Percentiles rank a stretch among this genome's conserved stretches.
phyloP scores from a whole-genome alignment of 2,329 filamentous ascomycete species.

The Chrysoporthe cubensis region DNA sequence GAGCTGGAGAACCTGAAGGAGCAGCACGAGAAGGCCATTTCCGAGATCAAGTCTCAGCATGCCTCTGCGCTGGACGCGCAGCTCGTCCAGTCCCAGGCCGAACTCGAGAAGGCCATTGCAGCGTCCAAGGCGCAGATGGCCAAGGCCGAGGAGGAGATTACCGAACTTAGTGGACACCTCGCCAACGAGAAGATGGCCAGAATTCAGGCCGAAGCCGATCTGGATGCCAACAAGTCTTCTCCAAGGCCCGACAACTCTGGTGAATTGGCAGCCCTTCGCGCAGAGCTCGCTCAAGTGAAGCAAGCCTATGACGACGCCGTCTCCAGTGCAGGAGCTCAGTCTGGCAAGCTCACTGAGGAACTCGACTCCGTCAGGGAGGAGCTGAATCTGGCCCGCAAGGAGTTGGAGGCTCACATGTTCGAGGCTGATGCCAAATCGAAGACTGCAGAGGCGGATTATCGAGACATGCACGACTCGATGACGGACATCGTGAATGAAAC shows the following conservation, averaged over 20 bases:
- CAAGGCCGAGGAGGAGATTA: slow-evolving; percentile 52
- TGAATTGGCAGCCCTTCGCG: slow-evolving; percentile 55
- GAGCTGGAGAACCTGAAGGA: slow-evolving; percentile 44
- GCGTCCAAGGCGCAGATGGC: slow-evolving; percentile 46
- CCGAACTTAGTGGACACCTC: slow-evolving; percentile 56
- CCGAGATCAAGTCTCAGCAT: slow-evolving; percentile 49
- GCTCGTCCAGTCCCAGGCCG: slow-evolving; percentile 42
- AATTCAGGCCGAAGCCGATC: slow-evolving; percentile 61
- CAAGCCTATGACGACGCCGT: slow-evolving; percentile 41
- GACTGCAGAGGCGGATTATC: slow-evolving; percentile 63
- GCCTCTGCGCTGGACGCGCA: slow-evolving; percentile 40
- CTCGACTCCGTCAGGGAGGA: slow-evolving; percentile 47
- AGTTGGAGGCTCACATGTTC: slow-evolving; percentile 56
- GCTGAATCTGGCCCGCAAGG: slow-evolving; percentile 53
- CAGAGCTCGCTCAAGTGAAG: slow-evolving; percentile 51
- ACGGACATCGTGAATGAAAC: slow-evolving; percentile 64
- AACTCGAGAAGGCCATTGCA: slow-evolving; percentile 43
- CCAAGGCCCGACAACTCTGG: slow-evolving; percentile 48
- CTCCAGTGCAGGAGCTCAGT: slow-evolving; percentile 41
- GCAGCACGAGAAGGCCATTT: slow-evolving; percentile 44
- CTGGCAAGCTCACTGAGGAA: slow-evolving; percentile 42
- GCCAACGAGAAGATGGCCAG: slow-evolving; percentile 64
- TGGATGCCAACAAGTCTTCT: slow-evolving; percentile 62
- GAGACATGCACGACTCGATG: slow-evolving; percentile 66
- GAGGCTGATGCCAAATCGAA: slow-evolving; percentile 56